Evolutionary conservation across 148 eudicot genomes (phyloP).

Genomic region (Vaccinium vitisidaea): DNA sequence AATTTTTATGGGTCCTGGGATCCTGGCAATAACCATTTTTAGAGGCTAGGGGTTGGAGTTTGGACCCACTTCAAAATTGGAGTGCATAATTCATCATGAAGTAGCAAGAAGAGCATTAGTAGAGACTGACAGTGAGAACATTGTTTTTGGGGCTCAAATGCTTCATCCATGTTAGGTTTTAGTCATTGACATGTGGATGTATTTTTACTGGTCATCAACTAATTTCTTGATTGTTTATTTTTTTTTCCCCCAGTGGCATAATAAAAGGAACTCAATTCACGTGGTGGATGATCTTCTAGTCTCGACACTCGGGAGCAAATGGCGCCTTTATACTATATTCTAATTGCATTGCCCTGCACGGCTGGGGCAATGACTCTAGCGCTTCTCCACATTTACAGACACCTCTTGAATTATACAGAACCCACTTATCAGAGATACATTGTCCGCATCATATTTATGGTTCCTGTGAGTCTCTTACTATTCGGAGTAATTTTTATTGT

Average conservation of each 20-base stretch:
- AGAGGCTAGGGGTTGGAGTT: conserved; percentile 11
- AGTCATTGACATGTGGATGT: neutral
- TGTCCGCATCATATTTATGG: conserved; percentile 96
- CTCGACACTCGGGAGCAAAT: conserved; percentile 33
- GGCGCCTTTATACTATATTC: conserved; percentile 69
- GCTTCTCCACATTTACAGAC: conserved; percentile 72
- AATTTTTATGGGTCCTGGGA: neutral
- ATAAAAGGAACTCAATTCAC: neutral
- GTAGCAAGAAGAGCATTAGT: neutral
- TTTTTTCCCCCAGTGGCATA: neutral
- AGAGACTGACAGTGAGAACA: neutral
- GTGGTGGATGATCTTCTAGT: conserved; percentile 18
- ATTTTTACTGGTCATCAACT: neutral
- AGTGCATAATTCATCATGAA: neutral
- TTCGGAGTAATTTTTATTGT: neutral
- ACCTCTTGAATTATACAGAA: conserved; percentile 88
- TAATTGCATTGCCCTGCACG: conserved; percentile 85
- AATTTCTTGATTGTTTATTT: neutral
- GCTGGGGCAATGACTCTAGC: conserved; percentile 82
- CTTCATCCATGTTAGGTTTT: neutral
- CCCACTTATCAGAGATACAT: conserved; percentile 94
- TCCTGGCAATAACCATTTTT: neutral
- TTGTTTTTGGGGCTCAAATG: neutral
- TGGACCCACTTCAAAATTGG: conserved; percentile 1
- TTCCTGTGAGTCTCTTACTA: conserved; percentile 75